Evolutionary conservation across 2,329 filamentous ascomycete species (phyloP).

Genomic region (Byssothecium circinans): DNA sequence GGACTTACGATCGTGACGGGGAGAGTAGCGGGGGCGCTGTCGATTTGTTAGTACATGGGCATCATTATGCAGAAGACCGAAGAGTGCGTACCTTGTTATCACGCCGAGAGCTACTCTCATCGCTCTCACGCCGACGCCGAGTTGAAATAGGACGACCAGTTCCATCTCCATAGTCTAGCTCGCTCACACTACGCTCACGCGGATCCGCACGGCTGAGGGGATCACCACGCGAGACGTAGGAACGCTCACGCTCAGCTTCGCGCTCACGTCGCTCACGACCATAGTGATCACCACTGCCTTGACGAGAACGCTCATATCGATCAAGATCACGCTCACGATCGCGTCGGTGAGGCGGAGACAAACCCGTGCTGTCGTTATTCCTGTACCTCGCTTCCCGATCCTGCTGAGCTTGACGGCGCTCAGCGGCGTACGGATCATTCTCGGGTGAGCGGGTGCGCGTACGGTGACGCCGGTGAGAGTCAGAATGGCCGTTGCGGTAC

Average conservation of each 20-base stretch:
- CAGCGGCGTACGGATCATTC: constrained; percentile 90
- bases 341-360: constrained; percentile 54
- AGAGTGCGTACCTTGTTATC: constrained; percentile 46
- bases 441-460: constrained; percentile 86
- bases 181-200: constrained; percentile 72
- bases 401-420: constrained; percentile 88
- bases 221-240: constrained; percentile 61
- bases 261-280: constrained; percentile 85
- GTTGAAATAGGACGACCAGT: constrained; percentile 55
- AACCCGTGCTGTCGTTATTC: constrained; percentile 71
- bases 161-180: constrained; percentile 84
- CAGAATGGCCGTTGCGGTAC: constrained; percentile 45
- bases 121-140: constrained; percentile 74
- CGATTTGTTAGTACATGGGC: constrained; percentile 10
- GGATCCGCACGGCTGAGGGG: constrained; percentile 70
- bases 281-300: constrained; percentile 68
- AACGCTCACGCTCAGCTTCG: constrained; percentile 85
- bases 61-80: not conserved
- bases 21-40: constrained; percentile 53
- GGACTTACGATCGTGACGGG: constrained; percentile 59
- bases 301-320: constrained; percentile 54
- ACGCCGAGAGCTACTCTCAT: constrained; percentile 52
- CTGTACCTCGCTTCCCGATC: constrained; percentile 93
- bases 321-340: constrained; percentile 44
- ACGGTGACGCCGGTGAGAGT: constrained; percentile 47